Conservation (phyloP, 2,329 filamentous ascomycete species). For the Talaromyces sp. region DNA sequence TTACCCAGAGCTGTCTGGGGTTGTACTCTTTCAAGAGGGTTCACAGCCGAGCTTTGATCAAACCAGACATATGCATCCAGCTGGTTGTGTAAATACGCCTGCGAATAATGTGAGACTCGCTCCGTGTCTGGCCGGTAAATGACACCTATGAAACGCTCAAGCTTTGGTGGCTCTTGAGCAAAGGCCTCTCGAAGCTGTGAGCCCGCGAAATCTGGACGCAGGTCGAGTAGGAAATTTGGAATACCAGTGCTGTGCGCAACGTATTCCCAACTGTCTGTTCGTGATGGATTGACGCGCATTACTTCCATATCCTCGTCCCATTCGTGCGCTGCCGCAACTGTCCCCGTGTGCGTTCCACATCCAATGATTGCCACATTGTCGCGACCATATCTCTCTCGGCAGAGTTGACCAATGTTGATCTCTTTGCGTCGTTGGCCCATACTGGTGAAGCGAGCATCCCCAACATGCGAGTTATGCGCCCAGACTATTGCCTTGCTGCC, state of each 20-base stretch:
- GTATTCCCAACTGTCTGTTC: conserved; percentile 50
- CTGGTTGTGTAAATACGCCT: conserved; percentile 47
- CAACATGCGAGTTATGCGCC: conserved; percentile 54
- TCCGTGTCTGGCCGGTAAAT: conserved; percentile 53
- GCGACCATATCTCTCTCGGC: conserved; percentile 44
- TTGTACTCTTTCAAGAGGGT: conserved; percentile 40
- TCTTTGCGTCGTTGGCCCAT: conserved; percentile 47
- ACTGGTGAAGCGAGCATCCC: conserved; percentile 53
- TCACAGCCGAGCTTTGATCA: conserved; percentile 46
- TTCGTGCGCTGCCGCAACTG: conserved; percentile 50
- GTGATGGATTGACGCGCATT: conserved; percentile 48
- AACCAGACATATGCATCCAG: conserved; percentile 54
- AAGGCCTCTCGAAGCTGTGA: conserved; percentile 37
- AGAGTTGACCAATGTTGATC: conserved; percentile 55
- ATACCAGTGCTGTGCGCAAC: conserved; percentile 48
- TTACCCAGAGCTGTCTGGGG: conserved; percentile 35
- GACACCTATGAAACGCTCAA: conserved; percentile 55
- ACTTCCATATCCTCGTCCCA: conserved; percentile 53
- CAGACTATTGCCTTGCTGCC: conserved; percentile 51
- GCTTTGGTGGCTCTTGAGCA: conserved; percentile 30
- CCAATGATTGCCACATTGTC: conserved; percentile 46
- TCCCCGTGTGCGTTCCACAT: conserved; percentile 51
- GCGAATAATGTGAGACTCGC: conserved; percentile 49
- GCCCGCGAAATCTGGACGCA: conserved; percentile 39
- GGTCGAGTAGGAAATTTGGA: conserved; percentile 47